Evolutionary conservation across 805 yeast species (phyloP).

Genomic region (Scheffersomyces lignosus): DNA sequence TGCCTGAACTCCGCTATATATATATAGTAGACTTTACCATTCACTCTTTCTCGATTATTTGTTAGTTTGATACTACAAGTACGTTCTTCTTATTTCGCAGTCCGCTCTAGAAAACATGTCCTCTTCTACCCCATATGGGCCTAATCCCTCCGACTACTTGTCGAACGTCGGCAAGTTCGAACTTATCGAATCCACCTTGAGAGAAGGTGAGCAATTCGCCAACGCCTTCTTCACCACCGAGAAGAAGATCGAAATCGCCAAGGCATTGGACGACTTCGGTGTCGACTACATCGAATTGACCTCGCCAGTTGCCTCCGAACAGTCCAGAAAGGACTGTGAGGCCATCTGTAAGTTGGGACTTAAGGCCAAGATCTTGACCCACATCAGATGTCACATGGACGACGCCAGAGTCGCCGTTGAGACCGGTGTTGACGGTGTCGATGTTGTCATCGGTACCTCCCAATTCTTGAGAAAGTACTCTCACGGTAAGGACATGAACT

Average conservation of each 20-base stretch:
- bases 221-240: constrained; percentile 60
- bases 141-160: constrained; percentile 56
- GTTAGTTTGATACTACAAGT: too few relatives aligned
- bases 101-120: too few relatives aligned
- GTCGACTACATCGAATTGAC: constrained; percentile 62
- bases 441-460: constrained; percentile 61
- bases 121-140: constrained; percentile 52
- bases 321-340: constrained; percentile 57
- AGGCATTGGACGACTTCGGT: constrained; percentile 60
- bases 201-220: constrained; percentile 67
- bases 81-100: too few relatives aligned
- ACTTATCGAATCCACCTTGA: constrained; percentile 56
- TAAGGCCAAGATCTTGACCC: constrained; percentile 58
- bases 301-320: constrained; percentile 60
- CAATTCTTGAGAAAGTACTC: constrained; percentile 56
- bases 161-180: constrained; percentile 56
- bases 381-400: constrained; percentile 62
- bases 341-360: constrained; percentile 59
- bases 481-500: constrained; percentile 63
- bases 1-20: too few relatives aligned
- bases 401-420: constrained; percentile 62
- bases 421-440: constrained; percentile 64
- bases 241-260: constrained; percentile 57
- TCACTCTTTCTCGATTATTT: too few relatives aligned
- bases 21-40: too few relatives aligned